Evolutionary conservation across 169 alveolate species (phyloP), one percentile per base, ranked within the genome.

Genomic region (Plasmodium chabaudi): DNA sequence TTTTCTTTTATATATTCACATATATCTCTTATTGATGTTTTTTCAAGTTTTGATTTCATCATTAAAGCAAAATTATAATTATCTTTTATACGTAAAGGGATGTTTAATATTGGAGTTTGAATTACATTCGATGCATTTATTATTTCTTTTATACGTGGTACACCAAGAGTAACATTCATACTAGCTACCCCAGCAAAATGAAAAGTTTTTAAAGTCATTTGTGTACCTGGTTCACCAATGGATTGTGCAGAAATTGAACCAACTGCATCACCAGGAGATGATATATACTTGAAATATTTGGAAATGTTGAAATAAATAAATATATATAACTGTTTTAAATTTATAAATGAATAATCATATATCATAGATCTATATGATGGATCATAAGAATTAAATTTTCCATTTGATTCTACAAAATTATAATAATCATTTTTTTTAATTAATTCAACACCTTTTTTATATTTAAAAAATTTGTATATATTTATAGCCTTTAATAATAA

Each of bases 211-310:
- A 99, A 91, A n/a, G 99, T 98, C 99, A 99, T 99, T 91, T 99
- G 99, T 1, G 99, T 99, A 15, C 99, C 99, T 4, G 99, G 99
- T 60, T 99, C 99, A 7, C 99, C 99, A 56, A 99, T 98, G n/a
- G 99, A 97, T 92, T 98, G 99, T 6, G 99, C 99, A 5, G 99
- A 99, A 55, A 98, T 97, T 2, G 99, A 99, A 4, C 99, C 99
- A 3, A 98, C 99, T 9, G 99, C 99, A 88, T 98, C 99, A n/a
- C 99, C 99, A 0, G 99, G 99, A 63, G 95, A 95, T 60, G 96
- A 96, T 42, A 96, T 87, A 34, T 99, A 97, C 91, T 94, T 94
- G 75, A 92, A 94, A 93, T 97, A 98, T 89, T 97, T 98, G 47
- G 92, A 92, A 97, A 99, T 97, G 61, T 98, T 93, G 55, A 92